Percentiles rank a stretch among this genome's conserved stretches.
These are phyloP conservation scores for Rhododendron mucronatum DNA, from an alignment of 148 eudicot species.

Conservation along the genomic window DNA sequence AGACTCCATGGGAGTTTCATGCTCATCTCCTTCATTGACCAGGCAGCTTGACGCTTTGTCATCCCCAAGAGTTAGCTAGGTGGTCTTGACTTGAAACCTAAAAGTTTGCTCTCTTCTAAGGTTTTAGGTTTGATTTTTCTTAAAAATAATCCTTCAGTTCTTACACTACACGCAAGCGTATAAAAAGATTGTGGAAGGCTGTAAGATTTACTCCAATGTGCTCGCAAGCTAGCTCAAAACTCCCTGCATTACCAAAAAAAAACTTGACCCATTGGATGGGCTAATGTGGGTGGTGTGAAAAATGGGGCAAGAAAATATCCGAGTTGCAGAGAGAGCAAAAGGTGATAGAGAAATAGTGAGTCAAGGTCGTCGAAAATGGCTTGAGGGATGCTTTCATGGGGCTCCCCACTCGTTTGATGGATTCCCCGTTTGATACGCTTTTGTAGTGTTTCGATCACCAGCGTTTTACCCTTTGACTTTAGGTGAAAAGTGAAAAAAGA, in stretches of 20 bases:
- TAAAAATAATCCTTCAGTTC: too few relatives aligned
- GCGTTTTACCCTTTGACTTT: background rate
- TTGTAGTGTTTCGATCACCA: background rate
- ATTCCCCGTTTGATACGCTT: background rate
- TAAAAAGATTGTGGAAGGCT: too few relatives aligned
- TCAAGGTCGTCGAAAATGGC: background rate
- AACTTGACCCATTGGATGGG: background rate
- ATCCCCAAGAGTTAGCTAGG: too few relatives aligned
- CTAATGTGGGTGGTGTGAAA: background rate
- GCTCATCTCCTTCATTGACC: background rate
- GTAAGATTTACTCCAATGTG: too few relatives aligned
- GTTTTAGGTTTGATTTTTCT: too few relatives aligned
- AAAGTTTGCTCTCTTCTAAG: too few relatives aligned
- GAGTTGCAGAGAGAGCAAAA: background rate
- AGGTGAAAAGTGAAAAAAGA: background rate
- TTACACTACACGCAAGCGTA: fast-evolving
- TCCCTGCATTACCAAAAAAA: too few relatives aligned
- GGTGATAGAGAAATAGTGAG: background rate
- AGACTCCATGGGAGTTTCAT: background rate
- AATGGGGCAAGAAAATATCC: background rate
- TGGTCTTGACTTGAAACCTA: too few relatives aligned
- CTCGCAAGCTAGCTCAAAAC: too few relatives aligned
- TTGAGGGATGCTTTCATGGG: background rate
- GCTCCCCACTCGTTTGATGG: background rate
- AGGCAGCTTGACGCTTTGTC: background rate